Percentiles rank a stretch among this genome's conserved stretches.
These are phyloP conservation scores for Neurospora pannonica DNA, from an alignment of 495 filamentous ascomycete genomes.

Conservation along the genomic window DNA sequence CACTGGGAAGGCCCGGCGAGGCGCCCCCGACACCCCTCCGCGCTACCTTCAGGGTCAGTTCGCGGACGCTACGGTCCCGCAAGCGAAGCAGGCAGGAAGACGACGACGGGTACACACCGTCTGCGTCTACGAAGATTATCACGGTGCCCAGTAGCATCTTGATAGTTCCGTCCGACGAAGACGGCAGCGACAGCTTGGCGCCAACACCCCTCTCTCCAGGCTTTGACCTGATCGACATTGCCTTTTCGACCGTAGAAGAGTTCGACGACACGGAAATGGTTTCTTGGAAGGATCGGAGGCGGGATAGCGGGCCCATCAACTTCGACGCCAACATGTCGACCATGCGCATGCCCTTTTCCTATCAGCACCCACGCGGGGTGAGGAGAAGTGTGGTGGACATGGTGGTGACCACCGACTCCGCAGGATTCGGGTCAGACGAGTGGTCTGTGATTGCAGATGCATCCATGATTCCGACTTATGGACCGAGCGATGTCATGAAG, in stretches of 20 bases:
- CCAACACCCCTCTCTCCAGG: neutral
- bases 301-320: neutral
- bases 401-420: neutral
- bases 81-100: neutral
- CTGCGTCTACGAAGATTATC: neutral
- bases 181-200: neutral
- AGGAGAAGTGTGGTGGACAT: neutral
- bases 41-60: neutral
- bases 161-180: neutral
- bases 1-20: neutral
- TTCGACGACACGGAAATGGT: neutral
- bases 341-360: constrained; percentile 12
- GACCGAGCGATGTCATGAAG: constrained; percentile 9
- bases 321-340: constrained; percentile 3
- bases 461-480: constrained; percentile 15
- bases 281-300: neutral
- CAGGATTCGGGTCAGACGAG: constrained; percentile 4
- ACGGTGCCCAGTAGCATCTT: neutral
- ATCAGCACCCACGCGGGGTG: neutral
- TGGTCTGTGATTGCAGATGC: constrained; percentile 13
- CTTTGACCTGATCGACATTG: neutral
- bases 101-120: neutral
- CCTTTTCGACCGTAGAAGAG: neutral
- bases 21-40: neutral
- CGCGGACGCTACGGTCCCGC: neutral